Evolutionary conservation across 768 basidiomycete genomes (phyloP).

Genomic region (Pleurotus tuoliensis): DNA sequence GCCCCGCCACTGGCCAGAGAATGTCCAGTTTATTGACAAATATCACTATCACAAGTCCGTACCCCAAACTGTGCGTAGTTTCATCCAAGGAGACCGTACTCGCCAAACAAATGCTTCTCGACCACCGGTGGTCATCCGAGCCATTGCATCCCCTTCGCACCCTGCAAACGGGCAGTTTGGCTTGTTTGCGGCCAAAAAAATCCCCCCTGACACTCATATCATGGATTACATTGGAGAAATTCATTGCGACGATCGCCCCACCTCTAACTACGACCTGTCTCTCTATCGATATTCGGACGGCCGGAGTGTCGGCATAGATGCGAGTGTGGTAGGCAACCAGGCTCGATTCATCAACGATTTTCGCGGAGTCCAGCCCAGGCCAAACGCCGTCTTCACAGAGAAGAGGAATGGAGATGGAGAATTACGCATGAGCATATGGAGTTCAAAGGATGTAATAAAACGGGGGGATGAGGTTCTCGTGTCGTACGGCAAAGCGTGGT

Average conservation of each 20-base stretch:
- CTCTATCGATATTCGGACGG: conserved; percentile 59
- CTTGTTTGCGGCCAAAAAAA: conserved; percentile 73
- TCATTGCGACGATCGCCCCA: conserved; percentile 68
- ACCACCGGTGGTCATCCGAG: conserved; percentile 50
- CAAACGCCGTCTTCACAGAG: conserved; percentile 73
- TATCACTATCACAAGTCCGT: conserved; percentile 59
- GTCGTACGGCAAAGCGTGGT: conserved; percentile 87
- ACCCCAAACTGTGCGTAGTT: conserved; percentile 32
- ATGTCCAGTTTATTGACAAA: conserved; percentile 50
- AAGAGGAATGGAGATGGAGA: conserved; percentile 50
- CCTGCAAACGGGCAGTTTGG: conserved; percentile 80
- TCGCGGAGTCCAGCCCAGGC: conserved; percentile 63
- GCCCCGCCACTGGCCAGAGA: conserved; percentile 34
- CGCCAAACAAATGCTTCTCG: conserved; percentile 11
- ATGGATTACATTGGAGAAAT: conserved; percentile 81
- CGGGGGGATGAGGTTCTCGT: conserved; percentile 86
- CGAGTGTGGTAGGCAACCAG: conserved; percentile 74
- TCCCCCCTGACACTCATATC: conserved; percentile 62
- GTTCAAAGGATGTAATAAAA: conserved; percentile 49
- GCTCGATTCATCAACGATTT: conserved; percentile 91
- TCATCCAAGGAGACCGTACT: conserved; percentile 28
- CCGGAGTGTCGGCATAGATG: conserved; percentile 74
- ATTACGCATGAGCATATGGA: conserved; percentile 77
- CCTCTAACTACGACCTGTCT: conserved; percentile 87
- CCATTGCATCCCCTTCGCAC: conserved; percentile 53